Percentiles rank a stretch among this genome's conserved stretches.
Conservation (phyloP, 768 basidiomycete genomes). For the Trametes villosa region DNA sequence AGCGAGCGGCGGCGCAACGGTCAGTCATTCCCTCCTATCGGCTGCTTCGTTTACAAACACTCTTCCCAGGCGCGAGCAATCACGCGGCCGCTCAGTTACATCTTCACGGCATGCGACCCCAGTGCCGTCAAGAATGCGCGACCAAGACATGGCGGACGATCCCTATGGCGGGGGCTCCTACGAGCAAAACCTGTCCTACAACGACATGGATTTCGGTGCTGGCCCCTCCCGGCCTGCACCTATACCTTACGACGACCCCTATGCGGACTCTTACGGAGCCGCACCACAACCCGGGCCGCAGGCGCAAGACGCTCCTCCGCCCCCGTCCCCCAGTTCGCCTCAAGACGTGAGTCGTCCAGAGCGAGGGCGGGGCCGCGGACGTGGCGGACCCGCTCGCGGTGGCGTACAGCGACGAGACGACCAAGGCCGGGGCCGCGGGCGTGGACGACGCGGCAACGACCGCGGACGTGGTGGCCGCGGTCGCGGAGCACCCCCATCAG, state of each 20-base stretch:
- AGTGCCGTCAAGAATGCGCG: constrained; percentile 53
- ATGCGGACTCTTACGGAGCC: constrained; percentile 42
- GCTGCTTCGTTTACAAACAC: background rate
- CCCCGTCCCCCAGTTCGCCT: constrained; percentile 1
- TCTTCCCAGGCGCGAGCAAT: constrained; percentile 52
- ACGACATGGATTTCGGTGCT: constrained; percentile 64
- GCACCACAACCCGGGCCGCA: background rate
- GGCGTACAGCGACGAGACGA: constrained; percentile 23
- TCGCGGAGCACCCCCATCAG: constrained; percentile 27
- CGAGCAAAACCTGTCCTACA: constrained; percentile 62
- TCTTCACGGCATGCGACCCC: constrained; percentile 63
- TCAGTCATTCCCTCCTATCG: background rate
- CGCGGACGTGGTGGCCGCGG: constrained; percentile 38
- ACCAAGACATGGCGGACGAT: constrained; percentile 58
- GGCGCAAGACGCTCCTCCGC: constrained; percentile 1
- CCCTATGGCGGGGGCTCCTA: constrained; percentile 63
- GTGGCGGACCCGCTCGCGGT: constrained; percentile 19
- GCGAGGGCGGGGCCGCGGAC: constrained; percentile 2
- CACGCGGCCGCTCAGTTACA: constrained; percentile 48
- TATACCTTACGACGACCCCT: constrained; percentile 81
- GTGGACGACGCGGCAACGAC: constrained; percentile 26
- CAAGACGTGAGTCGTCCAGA: background rate
- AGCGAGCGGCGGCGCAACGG: constrained; percentile 55
- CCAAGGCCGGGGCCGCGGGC: constrained; percentile 19
- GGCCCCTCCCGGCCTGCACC: constrained; percentile 68